Evolutionary conservation across 2,329 filamentous ascomycete genomes (phyloP), one percentile per base, ranked within the genome.

Genomic region (Colletotrichum sp.): DNA sequence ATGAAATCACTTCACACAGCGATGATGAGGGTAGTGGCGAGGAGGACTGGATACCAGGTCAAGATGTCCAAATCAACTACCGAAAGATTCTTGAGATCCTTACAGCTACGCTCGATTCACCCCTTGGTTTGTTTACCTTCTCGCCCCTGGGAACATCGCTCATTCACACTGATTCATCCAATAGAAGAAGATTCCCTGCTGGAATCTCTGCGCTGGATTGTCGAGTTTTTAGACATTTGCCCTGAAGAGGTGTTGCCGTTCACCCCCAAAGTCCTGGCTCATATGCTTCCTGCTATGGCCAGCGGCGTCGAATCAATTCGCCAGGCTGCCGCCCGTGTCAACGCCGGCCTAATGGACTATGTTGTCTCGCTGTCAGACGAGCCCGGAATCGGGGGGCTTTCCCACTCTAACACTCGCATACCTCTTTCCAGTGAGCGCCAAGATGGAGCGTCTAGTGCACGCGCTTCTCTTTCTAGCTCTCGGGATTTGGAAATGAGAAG

Each of bases 241-340:
- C 96, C 97, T 0, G 97, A 98, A 82, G 97, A 99, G 81, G 98
- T 99, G 6, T 89, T 99, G 57, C 95, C 95, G 6, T 99, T 99
- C 83, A 97, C 98, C 1, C 98, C 98, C 26, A 95, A 95, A 79
- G 93, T 99, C 34, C 87, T 99, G 59, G 95, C 96, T 2, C 95
- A 98, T 81, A 94, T 99, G 72, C 90, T 99, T 32, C 98, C 97
- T 18, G 96, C 96, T 32, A 95, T 99, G 91, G 96, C 96, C 7
- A 98, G 96, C 81, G 95, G 94, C 69, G 94, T 97, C 15, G 96
- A 99, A 79, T 92, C 93, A 59, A 98, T 99, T 77, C 94, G 96
- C 64, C 93, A 96, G 82, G 96, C 96, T 63, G 97, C 97, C 18
- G 94, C 93, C 59, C 92, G 95, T 80, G 96, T 99, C 76, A 99